Conservation (phyloP, 1,139 yeast species). For the Pichia sp. region DNA sequence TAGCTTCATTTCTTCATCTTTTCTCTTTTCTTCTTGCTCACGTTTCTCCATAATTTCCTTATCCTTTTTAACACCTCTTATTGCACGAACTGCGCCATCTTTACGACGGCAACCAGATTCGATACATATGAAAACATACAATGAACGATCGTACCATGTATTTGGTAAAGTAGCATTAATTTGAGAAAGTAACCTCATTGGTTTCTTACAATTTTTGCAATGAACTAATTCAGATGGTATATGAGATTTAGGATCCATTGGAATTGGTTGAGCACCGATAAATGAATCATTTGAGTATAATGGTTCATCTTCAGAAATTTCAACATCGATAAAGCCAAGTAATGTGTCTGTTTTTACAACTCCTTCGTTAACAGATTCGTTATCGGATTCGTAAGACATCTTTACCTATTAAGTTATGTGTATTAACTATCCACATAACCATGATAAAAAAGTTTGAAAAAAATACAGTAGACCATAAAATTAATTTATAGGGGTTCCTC, state of each 20-base stretch:
- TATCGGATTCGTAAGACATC: slow-evolving; percentile 18
- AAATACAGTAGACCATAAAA: too few relatives aligned
- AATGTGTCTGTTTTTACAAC: slow-evolving; percentile 15
- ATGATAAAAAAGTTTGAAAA: too few relatives aligned
- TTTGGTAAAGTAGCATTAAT: slow-evolving; percentile 71
- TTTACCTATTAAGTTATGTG: background rate
- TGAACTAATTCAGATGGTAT: slow-evolving; percentile 46
- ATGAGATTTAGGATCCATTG: slow-evolving; percentile 34
- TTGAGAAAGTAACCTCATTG: slow-evolving; percentile 66
- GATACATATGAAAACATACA: slow-evolving; percentile 74
- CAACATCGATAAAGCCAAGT: slow-evolving; percentile 61
- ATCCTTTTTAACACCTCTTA: slow-evolving; percentile 67
- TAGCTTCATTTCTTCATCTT: slow-evolving; percentile 25
- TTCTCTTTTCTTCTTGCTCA: slow-evolving; percentile 35
- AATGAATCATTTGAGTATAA: slow-evolving; percentile 67
- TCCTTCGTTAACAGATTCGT: slow-evolving; percentile 10
- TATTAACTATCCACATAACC: too few relatives aligned
- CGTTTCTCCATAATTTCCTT: slow-evolving; percentile 38
- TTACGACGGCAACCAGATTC: slow-evolving; percentile 56
- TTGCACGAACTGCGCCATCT: slow-evolving; percentile 62
- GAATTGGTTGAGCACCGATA: slow-evolving; percentile 66
- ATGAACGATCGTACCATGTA: slow-evolving; percentile 67
- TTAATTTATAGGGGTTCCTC: too few relatives aligned
- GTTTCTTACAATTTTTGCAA: slow-evolving; percentile 59
- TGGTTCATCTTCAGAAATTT: slow-evolving; percentile 36